Conservation (phyloP, 306 rosid genomes). For the Lathyrus aphaca region DNA sequence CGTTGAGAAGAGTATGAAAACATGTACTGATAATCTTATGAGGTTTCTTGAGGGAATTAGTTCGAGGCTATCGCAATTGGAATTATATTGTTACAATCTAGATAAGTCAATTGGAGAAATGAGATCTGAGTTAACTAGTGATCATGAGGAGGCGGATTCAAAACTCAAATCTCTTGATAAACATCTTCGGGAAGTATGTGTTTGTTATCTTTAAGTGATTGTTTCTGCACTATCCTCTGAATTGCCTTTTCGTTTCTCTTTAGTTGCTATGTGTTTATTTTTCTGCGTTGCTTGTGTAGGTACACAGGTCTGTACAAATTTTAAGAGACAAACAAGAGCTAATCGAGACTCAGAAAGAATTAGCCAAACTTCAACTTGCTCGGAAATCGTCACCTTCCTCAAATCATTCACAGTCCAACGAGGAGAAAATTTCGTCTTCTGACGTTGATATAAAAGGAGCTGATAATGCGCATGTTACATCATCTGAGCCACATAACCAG, state of each 20-base stretch:
- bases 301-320: slow-evolving; percentile 89
- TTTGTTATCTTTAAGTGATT: slow-evolving; percentile 23
- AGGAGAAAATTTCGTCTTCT: slow-evolving; percentile 63
- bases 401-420: slow-evolving; percentile 61
- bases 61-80: slow-evolving; percentile 84
- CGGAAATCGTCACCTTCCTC: slow-evolving; percentile 76
- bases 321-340: slow-evolving; percentile 94
- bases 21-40: slow-evolving; percentile 75
- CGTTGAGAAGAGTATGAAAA: slow-evolving; percentile 86
- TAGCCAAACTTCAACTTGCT: slow-evolving; percentile 80
- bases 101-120: slow-evolving; percentile 93
- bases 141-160: slow-evolving; percentile 74
- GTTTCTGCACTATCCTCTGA: neutral
- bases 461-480: slow-evolving; percentile 40
- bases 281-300: slow-evolving; percentile 55
- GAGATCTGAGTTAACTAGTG: slow-evolving; percentile 75
- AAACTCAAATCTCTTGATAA: slow-evolving; percentile 80
- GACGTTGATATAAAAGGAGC: slow-evolving; percentile 54
- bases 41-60: slow-evolving; percentile 89
- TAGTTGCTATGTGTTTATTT: slow-evolving; percentile 12
- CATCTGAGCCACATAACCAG: slow-evolving; percentile 62
- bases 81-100: slow-evolving; percentile 85
- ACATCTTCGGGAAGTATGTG: slow-evolving; percentile 83
- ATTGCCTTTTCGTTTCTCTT: neutral
- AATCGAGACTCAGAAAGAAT: slow-evolving; percentile 85